Conservation (phyloP, 805 yeast species). For the Teunomyces lycoperdinae region DNA sequence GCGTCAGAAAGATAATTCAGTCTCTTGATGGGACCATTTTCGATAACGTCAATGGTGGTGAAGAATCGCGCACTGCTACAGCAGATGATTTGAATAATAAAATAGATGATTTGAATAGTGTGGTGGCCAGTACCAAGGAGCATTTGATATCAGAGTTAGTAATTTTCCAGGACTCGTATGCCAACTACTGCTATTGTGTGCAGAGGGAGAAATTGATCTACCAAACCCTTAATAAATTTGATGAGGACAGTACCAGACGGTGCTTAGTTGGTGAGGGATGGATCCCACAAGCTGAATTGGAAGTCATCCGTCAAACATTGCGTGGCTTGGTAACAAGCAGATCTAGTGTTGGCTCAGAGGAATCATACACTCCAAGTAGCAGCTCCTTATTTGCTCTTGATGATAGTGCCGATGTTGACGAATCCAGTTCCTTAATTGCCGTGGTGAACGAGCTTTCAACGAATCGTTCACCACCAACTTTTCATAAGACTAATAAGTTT, state of each 20-base stretch:
- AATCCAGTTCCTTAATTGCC: constrained; percentile 19
- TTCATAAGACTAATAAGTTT: constrained; percentile 90
- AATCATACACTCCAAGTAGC: constrained; percentile 4
- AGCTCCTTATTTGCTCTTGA: constrained; percentile 20
- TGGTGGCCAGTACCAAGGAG: constrained; percentile 31
- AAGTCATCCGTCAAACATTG: constrained; percentile 32
- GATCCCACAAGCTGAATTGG: constrained; percentile 60
- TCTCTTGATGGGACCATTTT: constrained; percentile 39
- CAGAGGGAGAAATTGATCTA: constrained; percentile 58
- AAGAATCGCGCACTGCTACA: constrained; percentile 21
- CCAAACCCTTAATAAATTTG: constrained; percentile 60
- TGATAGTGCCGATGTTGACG: constrained; percentile 9
- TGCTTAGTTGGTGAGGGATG: constrained; percentile 73
- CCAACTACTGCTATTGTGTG: constrained; percentile 32
- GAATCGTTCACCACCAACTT: constrained; percentile 89
- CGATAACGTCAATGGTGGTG: constrained; percentile 35
- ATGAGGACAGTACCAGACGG: constrained; percentile 63
- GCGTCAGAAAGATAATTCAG: constrained; percentile 34
- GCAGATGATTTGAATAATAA: constrained; percentile 30
- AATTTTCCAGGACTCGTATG: constrained; percentile 32
- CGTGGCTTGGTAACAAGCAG: constrained; percentile 43
- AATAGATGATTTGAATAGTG: constrained; percentile 30
- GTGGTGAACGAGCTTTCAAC: constrained; percentile 60
- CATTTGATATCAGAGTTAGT: constrained; percentile 38
- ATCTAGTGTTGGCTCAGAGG: constrained; percentile 5